Conservation (phyloP, 75 land plant species). For the Picea glauca region DNA sequence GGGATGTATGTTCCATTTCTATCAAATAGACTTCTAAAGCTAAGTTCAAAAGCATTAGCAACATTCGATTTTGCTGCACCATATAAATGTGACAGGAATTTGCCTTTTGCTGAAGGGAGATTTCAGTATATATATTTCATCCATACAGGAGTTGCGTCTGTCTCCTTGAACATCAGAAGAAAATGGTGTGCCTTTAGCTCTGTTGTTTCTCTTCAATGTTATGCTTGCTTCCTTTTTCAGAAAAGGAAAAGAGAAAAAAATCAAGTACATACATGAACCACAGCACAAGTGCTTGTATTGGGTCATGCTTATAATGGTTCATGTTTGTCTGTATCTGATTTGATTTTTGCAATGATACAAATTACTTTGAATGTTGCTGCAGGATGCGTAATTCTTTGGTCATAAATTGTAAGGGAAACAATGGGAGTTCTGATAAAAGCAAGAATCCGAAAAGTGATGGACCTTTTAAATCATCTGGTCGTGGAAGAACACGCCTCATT, state of each 20-base stretch:
- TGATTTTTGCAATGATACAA: not conserved
- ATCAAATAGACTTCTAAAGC: not conserved
- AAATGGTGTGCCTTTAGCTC: slow-evolving; percentile 7
- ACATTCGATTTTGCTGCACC: not conserved
- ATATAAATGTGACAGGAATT: slow-evolving; percentile 2
- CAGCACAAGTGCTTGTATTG: not conserved
- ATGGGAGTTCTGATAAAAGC: not conserved
- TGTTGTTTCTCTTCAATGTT: not conserved
- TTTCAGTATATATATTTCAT: not conserved
- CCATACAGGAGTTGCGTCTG: not conserved
- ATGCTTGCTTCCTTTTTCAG: not conserved
- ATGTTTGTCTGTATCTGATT: not conserved
- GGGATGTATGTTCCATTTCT: not conserved
- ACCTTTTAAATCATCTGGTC: not conserved
- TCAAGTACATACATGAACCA: not conserved
- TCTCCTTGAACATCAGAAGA: not conserved
- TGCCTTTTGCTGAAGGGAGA: not conserved
- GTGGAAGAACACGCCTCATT: slow-evolving; percentile 39
- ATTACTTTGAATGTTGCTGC: slow-evolving; percentile 6
- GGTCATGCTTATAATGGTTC: not conserved
- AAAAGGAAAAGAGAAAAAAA: not conserved
- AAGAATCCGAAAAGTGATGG: not conserved
- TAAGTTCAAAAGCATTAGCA: not conserved
- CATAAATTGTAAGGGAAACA: slow-evolving; percentile 5
- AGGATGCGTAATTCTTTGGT: not conserved